phyloP scores from a whole-genome alignment of 2,329 filamentous ascomycete species.

The Penicillium griseofulvum region DNA sequence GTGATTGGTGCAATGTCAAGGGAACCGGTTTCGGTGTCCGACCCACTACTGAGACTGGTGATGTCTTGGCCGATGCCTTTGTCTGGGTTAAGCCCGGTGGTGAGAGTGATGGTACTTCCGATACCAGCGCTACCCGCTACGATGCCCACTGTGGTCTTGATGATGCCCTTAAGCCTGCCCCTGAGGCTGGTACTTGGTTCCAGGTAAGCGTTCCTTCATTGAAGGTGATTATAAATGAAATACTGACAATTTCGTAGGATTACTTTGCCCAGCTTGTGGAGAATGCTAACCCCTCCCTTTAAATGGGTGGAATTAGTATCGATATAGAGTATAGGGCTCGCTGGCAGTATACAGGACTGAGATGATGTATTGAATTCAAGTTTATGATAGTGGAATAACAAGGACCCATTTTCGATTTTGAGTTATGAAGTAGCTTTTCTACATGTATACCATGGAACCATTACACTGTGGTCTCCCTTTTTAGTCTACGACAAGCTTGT shows the following conservation, averaged over 20 bases:
- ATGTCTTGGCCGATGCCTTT: constrained; percentile 61
- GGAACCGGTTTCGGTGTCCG: constrained; percentile 64
- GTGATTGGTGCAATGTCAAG: constrained; percentile 67
- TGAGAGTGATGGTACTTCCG: constrained; percentile 52
- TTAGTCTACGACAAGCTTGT: too few species aligned
- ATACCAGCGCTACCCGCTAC: constrained; percentile 51
- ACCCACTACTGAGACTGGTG: constrained; percentile 62
- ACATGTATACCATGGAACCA: not conserved
- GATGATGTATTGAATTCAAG: not conserved
- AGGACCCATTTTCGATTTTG: not conserved
- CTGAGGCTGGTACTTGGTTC: constrained; percentile 69
- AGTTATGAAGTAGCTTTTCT: not conserved
- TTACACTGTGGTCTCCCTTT: too few species aligned
- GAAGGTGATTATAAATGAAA: constrained; percentile 21
- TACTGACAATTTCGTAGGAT: constrained; percentile 25
- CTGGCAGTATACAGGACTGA: not conserved
- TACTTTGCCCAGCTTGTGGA: constrained; percentile 31
- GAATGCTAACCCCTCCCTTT: constrained; percentile 30
- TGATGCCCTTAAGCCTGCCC: constrained; percentile 61
- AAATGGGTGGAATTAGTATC: not conserved
- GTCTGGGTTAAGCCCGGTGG: constrained; percentile 70
- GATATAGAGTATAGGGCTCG: too few species aligned
- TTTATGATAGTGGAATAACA: not conserved
- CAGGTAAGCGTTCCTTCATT: constrained; percentile 39
- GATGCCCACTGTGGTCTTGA: constrained; percentile 55